Conservation (phyloP, 768 basidiomycete genomes). For the Podaxis sp. region DNA sequence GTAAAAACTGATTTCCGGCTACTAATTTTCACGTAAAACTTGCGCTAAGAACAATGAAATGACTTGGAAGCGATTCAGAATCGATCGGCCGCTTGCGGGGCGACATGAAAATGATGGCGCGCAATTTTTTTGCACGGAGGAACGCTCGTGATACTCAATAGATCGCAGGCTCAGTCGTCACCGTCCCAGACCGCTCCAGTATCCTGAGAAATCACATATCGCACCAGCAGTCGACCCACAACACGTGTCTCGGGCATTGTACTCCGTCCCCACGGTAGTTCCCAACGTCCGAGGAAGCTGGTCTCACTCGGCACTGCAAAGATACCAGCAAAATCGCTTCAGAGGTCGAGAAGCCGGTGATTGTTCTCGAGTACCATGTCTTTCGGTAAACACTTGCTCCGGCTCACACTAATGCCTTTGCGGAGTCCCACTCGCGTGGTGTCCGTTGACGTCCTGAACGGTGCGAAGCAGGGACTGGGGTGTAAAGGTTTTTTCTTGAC, state of each 20-base stretch:
- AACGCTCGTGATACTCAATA: too few species aligned
- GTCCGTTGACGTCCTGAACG: neutral
- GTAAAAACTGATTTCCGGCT: neutral
- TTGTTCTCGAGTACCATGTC: neutral
- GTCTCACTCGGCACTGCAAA: neutral
- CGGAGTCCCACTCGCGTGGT: neutral
- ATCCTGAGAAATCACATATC: neutral
- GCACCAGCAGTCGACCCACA: neutral
- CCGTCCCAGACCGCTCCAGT: neutral
- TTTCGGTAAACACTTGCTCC: neutral
- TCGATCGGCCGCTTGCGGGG: neutral
- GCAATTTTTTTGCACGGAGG: too few species aligned
- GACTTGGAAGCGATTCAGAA: neutral
- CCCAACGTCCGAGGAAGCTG: constrained; percentile 1
- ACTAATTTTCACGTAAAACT: neutral
- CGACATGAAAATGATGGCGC: neutral
- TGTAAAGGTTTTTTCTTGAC: neutral
- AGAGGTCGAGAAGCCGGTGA: neutral
- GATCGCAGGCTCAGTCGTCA: too few species aligned
- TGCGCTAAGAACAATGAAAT: neutral
- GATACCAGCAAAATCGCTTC: neutral
- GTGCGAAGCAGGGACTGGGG: neutral
- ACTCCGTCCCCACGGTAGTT: constrained; percentile 4
- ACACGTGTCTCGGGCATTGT: neutral
- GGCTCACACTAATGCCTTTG: neutral